Evolutionary conservation across 2,329 filamentous ascomycete species (phyloP).

Genomic region (Trichocomaceae sp.): DNA sequence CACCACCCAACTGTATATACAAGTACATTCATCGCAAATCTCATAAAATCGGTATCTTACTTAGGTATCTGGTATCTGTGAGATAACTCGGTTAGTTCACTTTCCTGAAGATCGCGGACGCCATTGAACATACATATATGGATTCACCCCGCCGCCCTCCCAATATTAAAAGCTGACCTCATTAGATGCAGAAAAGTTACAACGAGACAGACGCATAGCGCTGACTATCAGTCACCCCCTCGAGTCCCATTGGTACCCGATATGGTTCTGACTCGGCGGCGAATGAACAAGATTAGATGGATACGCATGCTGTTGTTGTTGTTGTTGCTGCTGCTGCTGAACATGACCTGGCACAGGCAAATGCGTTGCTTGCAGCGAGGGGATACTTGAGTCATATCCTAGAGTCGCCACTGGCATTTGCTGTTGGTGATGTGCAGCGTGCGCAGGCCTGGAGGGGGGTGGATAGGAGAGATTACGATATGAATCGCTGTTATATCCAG

Average conservation of each 20-base stretch:
- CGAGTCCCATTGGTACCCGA: constrained; percentile 12
- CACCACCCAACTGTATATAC: too few relatives aligned
- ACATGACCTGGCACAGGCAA: constrained; percentile 1
- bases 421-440: not conserved
- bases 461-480: constrained; percentile 5
- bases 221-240: not conserved
- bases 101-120: too few relatives aligned
- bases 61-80: too few relatives aligned
- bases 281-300: constrained; percentile 5
- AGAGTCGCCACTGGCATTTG: constrained; percentile 6
- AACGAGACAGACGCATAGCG: not conserved
- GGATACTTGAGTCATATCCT: constrained; percentile 8
- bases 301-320: not conserved
- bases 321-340: not conserved
- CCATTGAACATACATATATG: too few relatives aligned
- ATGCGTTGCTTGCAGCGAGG: constrained; percentile 2
- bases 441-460: not conserved
- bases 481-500: constrained; percentile 3
- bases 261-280: constrained; percentile 6
- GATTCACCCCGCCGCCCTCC: too few relatives aligned
- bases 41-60: too few relatives aligned
- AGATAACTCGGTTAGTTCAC: too few relatives aligned
- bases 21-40: too few relatives aligned
- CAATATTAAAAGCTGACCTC: too few relatives aligned
- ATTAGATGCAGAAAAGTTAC: too few relatives aligned